Percentiles rank a stretch among this genome's conserved stretches.
These are phyloP conservation scores for Anthracocystis walkeri DNA, from an alignment of 1,284 basidiomycete genomes.

Conservation along the genomic window DNA sequence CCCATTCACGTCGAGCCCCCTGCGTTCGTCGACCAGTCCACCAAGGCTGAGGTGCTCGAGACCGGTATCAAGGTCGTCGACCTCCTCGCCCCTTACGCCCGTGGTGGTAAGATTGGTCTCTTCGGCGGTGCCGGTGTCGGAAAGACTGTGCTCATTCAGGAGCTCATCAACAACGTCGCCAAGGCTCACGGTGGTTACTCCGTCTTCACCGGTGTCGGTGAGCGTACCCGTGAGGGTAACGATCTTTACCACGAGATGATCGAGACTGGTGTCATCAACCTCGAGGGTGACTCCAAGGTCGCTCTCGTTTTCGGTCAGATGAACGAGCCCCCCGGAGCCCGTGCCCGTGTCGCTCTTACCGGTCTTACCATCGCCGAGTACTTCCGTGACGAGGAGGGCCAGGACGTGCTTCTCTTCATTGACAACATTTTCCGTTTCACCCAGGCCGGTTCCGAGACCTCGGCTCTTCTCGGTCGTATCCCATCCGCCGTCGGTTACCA, in stretches of 20 bases:
- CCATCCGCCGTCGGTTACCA: constrained; percentile 99
- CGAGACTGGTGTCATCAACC: constrained; percentile 99
- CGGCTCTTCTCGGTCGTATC: constrained; percentile 98
- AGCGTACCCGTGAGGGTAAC: constrained; percentile 99
- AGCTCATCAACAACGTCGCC: constrained; percentile 99
- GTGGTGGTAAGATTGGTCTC: constrained; percentile 99
- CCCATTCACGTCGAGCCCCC: constrained; percentile 98
- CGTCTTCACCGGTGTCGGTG: constrained; percentile 99
- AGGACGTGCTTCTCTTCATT: constrained; percentile 99
- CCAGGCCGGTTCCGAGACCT: constrained; percentile 99
- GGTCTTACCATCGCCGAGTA: constrained; percentile 99
- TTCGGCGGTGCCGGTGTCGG: constrained; percentile 99
- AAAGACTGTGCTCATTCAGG: constrained; percentile 98
- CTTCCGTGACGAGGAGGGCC: constrained; percentile 99
- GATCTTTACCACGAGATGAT: constrained; percentile 99
- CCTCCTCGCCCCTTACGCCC: constrained; percentile 97
- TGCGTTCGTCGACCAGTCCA: constrained; percentile 96
- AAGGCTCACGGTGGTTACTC: constrained; percentile 99
- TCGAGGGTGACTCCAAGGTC: constrained; percentile 96
- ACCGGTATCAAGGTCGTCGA: constrained; percentile 99
- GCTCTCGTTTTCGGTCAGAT: constrained; percentile 99
- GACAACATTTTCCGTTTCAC: constrained; percentile 97
- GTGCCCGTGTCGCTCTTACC: constrained; percentile 99
- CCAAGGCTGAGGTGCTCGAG: constrained; percentile 96
- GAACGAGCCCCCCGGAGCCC: constrained; percentile 99